These are phyloP conservation scores for Lactarius hatsudake DNA, from an alignment of 768 basidiomycete species.

Conservation along the genomic window DNA sequence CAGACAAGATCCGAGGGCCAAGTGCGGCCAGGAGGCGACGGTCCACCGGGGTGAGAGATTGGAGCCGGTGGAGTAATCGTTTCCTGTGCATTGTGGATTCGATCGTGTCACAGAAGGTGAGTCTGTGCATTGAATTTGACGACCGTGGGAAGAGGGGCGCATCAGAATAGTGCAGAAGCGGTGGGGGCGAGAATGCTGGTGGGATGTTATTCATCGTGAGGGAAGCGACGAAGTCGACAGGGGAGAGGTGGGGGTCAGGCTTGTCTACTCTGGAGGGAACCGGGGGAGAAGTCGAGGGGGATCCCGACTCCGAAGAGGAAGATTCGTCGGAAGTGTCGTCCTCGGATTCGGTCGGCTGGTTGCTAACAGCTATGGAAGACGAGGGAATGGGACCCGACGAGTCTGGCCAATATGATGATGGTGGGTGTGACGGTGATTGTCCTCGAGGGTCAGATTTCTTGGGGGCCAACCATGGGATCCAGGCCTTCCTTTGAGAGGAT, in stretches of 20 bases:
- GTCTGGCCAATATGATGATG: slow-evolving; percentile 8
- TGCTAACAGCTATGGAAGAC: neutral
- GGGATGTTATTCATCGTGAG: slow-evolving; percentile 48
- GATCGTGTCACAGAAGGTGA: slow-evolving; percentile 41
- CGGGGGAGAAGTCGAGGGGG: slow-evolving; percentile 23
- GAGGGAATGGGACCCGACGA: slow-evolving; percentile 4
- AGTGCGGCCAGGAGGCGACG: slow-evolving; percentile 45
- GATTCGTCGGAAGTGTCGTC: slow-evolving; percentile 28
- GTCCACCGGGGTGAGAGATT: slow-evolving; percentile 40
- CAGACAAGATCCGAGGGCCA: slow-evolving; percentile 34
- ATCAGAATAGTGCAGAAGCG: slow-evolving; percentile 42
- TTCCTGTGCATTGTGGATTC: slow-evolving; percentile 48
- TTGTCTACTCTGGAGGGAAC: neutral
- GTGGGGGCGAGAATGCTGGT: slow-evolving; percentile 40
- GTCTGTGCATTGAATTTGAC: slow-evolving; percentile 39
- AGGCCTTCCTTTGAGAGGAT: slow-evolving; percentile 39
- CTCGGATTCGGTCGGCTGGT: slow-evolving; percentile 19
- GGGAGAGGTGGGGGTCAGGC: slow-evolving; percentile 31
- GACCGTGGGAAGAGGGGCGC: slow-evolving; percentile 50
- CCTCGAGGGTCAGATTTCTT: slow-evolving; percentile 27
- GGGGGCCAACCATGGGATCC: slow-evolving; percentile 55
- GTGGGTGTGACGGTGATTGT: slow-evolving; percentile 1
- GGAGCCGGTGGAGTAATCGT: slow-evolving; percentile 46
- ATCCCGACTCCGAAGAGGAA: slow-evolving; percentile 30
- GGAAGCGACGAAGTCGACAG: slow-evolving; percentile 39